Evolutionary conservation across 768 basidiomycete species (phyloP).

Genomic region (Boletellus ananas): DNA sequence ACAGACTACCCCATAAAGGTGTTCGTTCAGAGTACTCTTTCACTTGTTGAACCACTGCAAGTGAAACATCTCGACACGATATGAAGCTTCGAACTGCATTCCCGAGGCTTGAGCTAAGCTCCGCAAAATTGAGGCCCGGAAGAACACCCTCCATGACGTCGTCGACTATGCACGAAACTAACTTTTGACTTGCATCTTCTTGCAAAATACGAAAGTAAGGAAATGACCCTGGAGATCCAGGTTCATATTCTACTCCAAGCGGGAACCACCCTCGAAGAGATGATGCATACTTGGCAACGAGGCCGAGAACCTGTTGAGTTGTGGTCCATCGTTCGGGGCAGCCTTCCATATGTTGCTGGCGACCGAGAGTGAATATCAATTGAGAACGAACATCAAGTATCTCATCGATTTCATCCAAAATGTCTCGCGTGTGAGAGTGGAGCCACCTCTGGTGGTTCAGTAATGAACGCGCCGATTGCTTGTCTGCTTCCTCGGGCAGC

Average conservation of each 20-base stretch:
- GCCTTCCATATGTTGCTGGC: conserved; percentile 35
- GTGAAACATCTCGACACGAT: conserved; percentile 5
- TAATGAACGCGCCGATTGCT: conserved; percentile 15
- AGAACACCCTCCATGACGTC: conserved; percentile 16
- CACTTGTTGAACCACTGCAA: neutral
- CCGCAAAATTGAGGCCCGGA: conserved; percentile 14
- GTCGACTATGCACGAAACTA: conserved; percentile 13
- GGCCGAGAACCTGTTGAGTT: conserved; percentile 15
- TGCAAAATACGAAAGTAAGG: conserved; percentile 24
- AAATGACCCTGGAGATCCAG: conserved; percentile 15
- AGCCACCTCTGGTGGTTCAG: conserved; percentile 21
- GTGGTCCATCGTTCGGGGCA: conserved; percentile 11
- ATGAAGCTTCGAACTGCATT: conserved; percentile 16
- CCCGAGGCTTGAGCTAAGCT: neutral
- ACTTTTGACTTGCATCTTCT: conserved; percentile 1
- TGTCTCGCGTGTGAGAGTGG: conserved; percentile 13
- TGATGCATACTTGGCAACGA: conserved; percentile 11
- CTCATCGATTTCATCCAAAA: conserved; percentile 23
- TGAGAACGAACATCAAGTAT: conserved; percentile 41
- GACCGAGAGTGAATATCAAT: conserved; percentile 43
- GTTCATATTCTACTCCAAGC: conserved; percentile 18
- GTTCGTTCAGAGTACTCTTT: neutral
- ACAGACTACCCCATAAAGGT: conserved; percentile 20
- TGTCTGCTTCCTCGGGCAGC: neutral
- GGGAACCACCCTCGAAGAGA: neutral